Conservation (phyloP, 163 green algal species). For the Scenedesmus sp. region DNA sequence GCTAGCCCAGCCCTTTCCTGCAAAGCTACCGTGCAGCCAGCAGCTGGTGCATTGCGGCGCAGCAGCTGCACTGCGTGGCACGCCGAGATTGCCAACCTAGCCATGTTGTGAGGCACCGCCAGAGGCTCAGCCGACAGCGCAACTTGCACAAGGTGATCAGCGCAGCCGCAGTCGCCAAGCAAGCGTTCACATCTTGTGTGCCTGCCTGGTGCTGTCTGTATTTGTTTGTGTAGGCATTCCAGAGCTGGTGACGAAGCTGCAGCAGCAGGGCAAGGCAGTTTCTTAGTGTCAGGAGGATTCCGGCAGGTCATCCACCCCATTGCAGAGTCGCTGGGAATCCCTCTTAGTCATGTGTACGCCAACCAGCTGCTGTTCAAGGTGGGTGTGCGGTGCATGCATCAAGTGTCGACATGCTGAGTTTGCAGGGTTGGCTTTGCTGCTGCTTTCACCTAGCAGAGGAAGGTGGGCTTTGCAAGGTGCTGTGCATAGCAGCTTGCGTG, state of each 20-base stretch:
- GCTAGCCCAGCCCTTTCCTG: neutral
- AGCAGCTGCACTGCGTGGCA: no score
- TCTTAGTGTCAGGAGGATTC: slow-evolving; percentile 98
- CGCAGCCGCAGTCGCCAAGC: neutral
- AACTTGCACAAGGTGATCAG: neutral
- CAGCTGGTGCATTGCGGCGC: no score
- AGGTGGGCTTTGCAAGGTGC: no score
- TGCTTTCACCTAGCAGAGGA: no score
- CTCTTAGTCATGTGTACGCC: slow-evolving; percentile 90
- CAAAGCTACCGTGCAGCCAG: no score
- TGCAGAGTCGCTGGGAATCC: slow-evolving; percentile 91
- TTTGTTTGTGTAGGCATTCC: slow-evolving; percentile 83
- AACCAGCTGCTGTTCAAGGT: slow-evolving; percentile 96
- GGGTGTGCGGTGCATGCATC: neutral
- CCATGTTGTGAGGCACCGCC: neutral
- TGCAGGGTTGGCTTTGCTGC: neutral
- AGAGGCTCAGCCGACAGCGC: neutral
- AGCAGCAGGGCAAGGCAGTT: slow-evolving; percentile 85
- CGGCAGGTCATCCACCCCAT: slow-evolving; percentile 97
- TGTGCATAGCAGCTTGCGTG: no score
- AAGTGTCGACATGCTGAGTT: neutral
- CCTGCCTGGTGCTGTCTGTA: neutral
- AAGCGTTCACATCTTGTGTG: neutral
- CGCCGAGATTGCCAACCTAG: neutral
- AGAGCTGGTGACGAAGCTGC: slow-evolving; percentile 86